Base-by-base conservation (phyloP, 2,329 filamentous ascomycete genomes). In the Alternaria brassicae region DNA sequence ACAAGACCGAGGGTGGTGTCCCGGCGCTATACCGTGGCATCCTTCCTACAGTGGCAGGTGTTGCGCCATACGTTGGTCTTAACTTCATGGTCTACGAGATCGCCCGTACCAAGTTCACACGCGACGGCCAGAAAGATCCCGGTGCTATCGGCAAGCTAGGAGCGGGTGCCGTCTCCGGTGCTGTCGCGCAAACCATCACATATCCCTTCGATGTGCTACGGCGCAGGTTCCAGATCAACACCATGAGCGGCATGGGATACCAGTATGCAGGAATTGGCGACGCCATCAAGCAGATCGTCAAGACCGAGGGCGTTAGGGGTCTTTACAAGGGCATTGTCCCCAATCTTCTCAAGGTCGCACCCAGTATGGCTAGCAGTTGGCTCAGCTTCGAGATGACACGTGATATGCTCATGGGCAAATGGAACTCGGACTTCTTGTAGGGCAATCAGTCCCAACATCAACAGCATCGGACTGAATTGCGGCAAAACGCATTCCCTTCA, bases 11-110 rank as follows among this genome's bases (percentile, higher is more conserved):
- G 80, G 95, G 95, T 32, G 95, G 95, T 10, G 71, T 95, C 49
- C 72, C 83, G 53, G 94, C 94, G 3, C 83, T 99, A n/a, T 99
- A 99, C 77, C 88, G 95, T 61, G 95, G 95, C 55, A 96, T 99
- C 63, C 79, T 97, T 51, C 95, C 95, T 2, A 99, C 95, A 0
- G 89, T 99, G 34, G 92, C 94, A 39, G 95, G 95, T 49, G 95
- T 99, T 32, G 95, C 95, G 39, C 95, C 95, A 67, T 98, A 98
- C 77, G 94, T 99, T 62, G 95, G 95, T 37, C 83, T 99, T 54
- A 99, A 99, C 78, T 99, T 99, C 78, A 98, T 98, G 93, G 92
- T 92, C 6, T 99, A 99, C 79, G 95, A 99, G 78, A 90, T 90
- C 48, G 89, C 93, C 58, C 89, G 95, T 61, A 88, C 89, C 71